A percentile compares a stretch with the other conserved stretches of the same genome.
These are phyloP conservation scores for Candida montana DNA, from an alignment of 805 yeast genomes.

Conservation along the genomic window DNA sequence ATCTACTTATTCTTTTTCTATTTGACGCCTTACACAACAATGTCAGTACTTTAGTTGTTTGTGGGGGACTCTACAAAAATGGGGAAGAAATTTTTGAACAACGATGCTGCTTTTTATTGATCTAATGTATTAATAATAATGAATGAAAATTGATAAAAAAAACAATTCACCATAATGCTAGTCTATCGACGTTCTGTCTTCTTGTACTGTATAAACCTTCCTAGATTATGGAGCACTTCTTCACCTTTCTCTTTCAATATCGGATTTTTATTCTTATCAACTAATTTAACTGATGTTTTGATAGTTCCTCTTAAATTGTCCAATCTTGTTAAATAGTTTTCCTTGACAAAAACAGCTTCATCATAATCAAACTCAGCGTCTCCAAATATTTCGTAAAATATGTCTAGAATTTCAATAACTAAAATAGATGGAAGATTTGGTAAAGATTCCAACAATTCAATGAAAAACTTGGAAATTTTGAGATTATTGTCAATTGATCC, in stretches of 20 bases:
- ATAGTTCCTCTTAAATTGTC: constrained; percentile 40
- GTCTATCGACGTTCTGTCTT: constrained; percentile 30
- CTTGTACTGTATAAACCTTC: constrained; percentile 77
- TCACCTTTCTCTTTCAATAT: constrained; percentile 58
- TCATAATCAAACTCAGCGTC: constrained; percentile 70
- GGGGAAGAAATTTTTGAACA: no score
- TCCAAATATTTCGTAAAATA: constrained; percentile 72
- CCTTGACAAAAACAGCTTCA: constrained; percentile 55
- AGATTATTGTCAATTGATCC: constrained; percentile 40
- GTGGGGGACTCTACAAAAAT: no score
- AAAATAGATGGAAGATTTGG: constrained; percentile 33
- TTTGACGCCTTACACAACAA: no score
- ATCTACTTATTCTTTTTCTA: not conserved
- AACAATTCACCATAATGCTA: not conserved
- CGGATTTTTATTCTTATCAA: constrained; percentile 59
- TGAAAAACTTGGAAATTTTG: constrained; percentile 40
- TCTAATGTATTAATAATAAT: not conserved
- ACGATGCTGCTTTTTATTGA: no score
- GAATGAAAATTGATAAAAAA: not conserved
- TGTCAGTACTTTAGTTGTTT: no score
- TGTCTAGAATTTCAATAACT: constrained; percentile 56
- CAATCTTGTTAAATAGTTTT: constrained; percentile 40
- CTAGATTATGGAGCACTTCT: constrained; percentile 61
- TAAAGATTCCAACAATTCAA: constrained; percentile 25
- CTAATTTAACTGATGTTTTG: constrained; percentile 48